Conservation (phyloP, 2,329 filamentous ascomycete species). For the Alternaria burnsii region DNA sequence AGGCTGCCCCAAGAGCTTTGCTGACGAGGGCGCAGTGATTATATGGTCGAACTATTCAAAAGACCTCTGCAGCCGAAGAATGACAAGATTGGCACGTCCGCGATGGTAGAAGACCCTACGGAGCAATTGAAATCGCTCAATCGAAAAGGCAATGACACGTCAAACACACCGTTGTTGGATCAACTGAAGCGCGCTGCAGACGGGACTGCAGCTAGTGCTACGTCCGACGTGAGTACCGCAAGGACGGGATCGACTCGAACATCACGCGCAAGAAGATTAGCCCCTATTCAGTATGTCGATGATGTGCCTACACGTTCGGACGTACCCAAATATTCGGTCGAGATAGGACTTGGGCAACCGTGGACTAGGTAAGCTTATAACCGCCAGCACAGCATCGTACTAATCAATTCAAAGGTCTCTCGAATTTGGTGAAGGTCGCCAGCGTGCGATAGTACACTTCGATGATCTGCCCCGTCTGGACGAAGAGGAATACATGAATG, state of each 20-base stretch:
- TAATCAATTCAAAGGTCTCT: slow-evolving; percentile 58
- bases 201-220: not conserved
- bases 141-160: not conserved
- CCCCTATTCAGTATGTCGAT: slow-evolving; percentile 6
- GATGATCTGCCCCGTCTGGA: slow-evolving; percentile 80
- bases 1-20: no score
- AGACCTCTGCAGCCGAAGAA: slow-evolving; percentile 19
- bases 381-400: not conserved
- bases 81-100: slow-evolving; percentile 17
- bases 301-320: not conserved
- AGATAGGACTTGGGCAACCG: slow-evolving; percentile 34
- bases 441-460: slow-evolving; percentile 71
- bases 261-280: slow-evolving; percentile 18
- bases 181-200: not conserved
- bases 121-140: not conserved
- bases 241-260: slow-evolving; percentile 11
- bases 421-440: slow-evolving; percentile 68
- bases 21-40: slow-evolving; percentile 15
- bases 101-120: slow-evolving; percentile 3
- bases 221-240: not conserved
- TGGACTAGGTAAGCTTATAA: slow-evolving; percentile 36
- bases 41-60: slow-evolving; percentile 26
- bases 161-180: slow-evolving; percentile 2
- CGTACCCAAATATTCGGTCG: slow-evolving; percentile 30
- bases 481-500: slow-evolving; percentile 87